Percentiles rank a stretch among this genome's conserved stretches.
phyloP scores from a whole-genome alignment of 2,329 filamentous ascomycete species.

The Microsporum ferrugineum region DNA sequence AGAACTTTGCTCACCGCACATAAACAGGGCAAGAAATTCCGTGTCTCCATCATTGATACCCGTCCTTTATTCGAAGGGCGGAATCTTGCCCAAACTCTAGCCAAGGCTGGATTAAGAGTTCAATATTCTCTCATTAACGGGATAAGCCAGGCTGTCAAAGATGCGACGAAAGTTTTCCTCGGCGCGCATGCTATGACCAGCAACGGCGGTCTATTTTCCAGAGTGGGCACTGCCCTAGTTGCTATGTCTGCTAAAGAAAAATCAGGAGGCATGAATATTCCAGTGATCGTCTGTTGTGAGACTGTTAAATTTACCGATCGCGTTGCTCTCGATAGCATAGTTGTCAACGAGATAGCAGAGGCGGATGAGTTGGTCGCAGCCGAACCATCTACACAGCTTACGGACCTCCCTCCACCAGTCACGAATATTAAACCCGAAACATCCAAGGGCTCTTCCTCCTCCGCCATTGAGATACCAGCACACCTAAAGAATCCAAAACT shows the following conservation, averaged over 20 bases:
- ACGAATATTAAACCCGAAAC: slow-evolving; percentile 25
- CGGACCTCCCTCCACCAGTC: slow-evolving; percentile 13
- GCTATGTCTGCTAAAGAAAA: slow-evolving; percentile 66
- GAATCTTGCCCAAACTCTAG: slow-evolving; percentile 59
- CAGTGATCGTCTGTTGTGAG: slow-evolving; percentile 83
- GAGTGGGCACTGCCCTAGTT: slow-evolving; percentile 75
- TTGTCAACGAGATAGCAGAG: slow-evolving; percentile 83
- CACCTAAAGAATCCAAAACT: slow-evolving; percentile 18
- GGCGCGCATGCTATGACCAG: slow-evolving; percentile 92
- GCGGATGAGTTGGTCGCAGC: slow-evolving; percentile 50
- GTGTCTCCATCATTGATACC: slow-evolving; percentile 73
- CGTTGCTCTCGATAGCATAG: slow-evolving; percentile 82
- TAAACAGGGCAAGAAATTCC: slow-evolving; percentile 59
- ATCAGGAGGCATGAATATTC: slow-evolving; percentile 49
- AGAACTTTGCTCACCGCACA: slow-evolving; percentile 66
- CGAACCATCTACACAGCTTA: slow-evolving; percentile 10
- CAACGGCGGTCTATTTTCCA: slow-evolving; percentile 81
- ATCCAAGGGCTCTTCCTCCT: slow-evolving; percentile 4
- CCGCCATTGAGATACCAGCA: slow-evolving; percentile 8
- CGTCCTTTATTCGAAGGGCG: slow-evolving; percentile 59
- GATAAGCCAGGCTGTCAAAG: slow-evolving; percentile 59
- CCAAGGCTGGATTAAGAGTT: slow-evolving; percentile 59
- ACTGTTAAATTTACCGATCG: slow-evolving; percentile 90
- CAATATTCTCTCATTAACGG: slow-evolving; percentile 73
- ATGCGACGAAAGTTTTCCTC: slow-evolving; percentile 63